Conservation (phyloP, 1,284 basidiomycete species). For the Heterobasidion occidentale region DNA sequence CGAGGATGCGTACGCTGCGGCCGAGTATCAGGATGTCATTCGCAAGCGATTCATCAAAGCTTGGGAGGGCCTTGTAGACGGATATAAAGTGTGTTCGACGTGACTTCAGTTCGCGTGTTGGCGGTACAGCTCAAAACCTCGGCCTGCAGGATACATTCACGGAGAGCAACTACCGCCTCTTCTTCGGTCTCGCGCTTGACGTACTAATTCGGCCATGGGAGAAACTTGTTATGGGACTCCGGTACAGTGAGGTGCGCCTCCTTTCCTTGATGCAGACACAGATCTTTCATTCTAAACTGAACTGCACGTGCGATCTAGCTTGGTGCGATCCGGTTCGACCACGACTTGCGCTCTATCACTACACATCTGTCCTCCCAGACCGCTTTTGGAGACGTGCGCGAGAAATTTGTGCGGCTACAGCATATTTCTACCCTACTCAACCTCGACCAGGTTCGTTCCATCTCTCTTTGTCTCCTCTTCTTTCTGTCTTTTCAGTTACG, state of each 20-base stretch:
- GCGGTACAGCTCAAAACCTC: neutral
- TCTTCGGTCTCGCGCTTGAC: constrained; percentile 83
- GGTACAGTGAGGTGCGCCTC: constrained; percentile 75
- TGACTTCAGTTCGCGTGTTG: constrained; percentile 1
- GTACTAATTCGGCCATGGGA: constrained; percentile 92
- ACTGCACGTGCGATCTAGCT: constrained; percentile 42
- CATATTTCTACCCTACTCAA: constrained; percentile 93
- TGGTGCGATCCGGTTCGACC: constrained; percentile 95
- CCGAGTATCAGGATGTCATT: constrained; percentile 82
- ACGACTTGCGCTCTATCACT: constrained; percentile 81
- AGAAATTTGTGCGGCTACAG: constrained; percentile 87
- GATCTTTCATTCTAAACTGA: neutral
- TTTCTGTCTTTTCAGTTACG: constrained; percentile 1
- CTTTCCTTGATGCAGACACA: neutral
- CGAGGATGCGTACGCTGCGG: constrained; percentile 77
- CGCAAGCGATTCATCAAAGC: constrained; percentile 82
- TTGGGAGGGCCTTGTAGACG: constrained; percentile 82
- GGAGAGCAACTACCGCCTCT: constrained; percentile 78
- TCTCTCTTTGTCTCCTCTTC: neutral
- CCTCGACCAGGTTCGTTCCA: constrained; percentile 65
- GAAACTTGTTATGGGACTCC: constrained; percentile 72
- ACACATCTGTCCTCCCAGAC: constrained; percentile 83
- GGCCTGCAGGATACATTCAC: constrained; percentile 68
- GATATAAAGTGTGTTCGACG: constrained; percentile 62
- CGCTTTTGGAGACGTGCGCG: constrained; percentile 79